phyloP scores from a whole-genome alignment of 1,284 basidiomycete genomes.

The Pseudozyma tsukubaensis region DNA sequence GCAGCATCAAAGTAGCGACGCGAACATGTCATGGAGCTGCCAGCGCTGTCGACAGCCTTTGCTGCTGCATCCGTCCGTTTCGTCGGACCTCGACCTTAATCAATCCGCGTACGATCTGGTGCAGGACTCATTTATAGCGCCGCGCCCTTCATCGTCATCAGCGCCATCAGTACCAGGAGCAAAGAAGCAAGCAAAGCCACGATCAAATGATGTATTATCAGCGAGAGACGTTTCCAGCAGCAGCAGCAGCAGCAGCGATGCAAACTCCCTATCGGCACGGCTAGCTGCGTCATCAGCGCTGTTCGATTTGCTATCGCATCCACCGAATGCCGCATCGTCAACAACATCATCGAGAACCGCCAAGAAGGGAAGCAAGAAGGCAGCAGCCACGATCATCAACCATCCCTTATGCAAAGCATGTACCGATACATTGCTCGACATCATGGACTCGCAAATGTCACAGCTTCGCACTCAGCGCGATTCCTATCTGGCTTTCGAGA shows the following conservation, averaged over 20 bases:
- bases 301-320: conserved; percentile 37
- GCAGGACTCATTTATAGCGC: conserved; percentile 43
- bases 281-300: conserved; percentile 40
- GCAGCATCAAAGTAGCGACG: too few species aligned
- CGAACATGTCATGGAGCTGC: conserved; percentile 59
- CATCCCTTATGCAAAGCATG: conserved; percentile 97
- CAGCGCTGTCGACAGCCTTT: conserved; percentile 57
- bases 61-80: conserved; percentile 42
- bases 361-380: conserved; percentile 13
- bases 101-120: conserved; percentile 54
- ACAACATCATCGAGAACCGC: conserved; percentile 7
- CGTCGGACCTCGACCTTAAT: conserved; percentile 50
- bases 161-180: background rate
- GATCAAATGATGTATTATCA: too few species aligned
- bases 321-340: conserved; percentile 12
- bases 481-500: conserved; percentile 72
- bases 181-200: too few species aligned
- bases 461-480: conserved; percentile 91
- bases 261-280: conserved; percentile 34
- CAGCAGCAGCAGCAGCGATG: conserved; percentile 19
- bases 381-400: conserved; percentile 73
- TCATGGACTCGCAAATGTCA: conserved; percentile 84
- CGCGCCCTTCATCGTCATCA: conserved; percentile 7
- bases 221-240: too few species aligned
- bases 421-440: conserved; percentile 81